A percentile compares a stretch with the other conserved stretches of the same genome.
phyloP scores from a whole-genome alignment of 2,329 filamentous ascomycete genomes.

The Neocatenulostroma microsporum region DNA sequence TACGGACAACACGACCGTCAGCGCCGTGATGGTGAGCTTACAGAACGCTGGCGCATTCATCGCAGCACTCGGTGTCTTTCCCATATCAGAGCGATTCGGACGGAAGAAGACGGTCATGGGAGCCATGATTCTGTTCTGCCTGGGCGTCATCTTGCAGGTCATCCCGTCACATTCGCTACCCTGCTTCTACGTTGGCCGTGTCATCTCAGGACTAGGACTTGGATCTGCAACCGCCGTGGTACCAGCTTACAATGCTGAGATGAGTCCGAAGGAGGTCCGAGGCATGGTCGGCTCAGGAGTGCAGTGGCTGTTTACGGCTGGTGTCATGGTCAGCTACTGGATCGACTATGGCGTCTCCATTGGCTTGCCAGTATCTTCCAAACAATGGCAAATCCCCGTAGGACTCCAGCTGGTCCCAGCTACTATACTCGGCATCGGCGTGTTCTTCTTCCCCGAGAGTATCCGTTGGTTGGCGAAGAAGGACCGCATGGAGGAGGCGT shows the following conservation, averaged over 20 bases:
- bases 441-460: slow-evolving; percentile 44
- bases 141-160: slow-evolving; percentile 39
- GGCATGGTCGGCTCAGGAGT: slow-evolving; percentile 45
- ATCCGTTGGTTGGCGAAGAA: slow-evolving; percentile 45
- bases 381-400: slow-evolving; percentile 51
- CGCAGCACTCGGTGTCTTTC: slow-evolving; percentile 44
- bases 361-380: slow-evolving; percentile 26
- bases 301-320: slow-evolving; percentile 45
- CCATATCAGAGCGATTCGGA: slow-evolving; percentile 40
- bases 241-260: slow-evolving; percentile 36
- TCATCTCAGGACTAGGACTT: slow-evolving; percentile 43
- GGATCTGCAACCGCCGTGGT: slow-evolving; percentile 40
- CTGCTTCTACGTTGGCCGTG: slow-evolving; percentile 38
- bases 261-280: slow-evolving; percentile 39
- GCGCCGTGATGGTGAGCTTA: slow-evolving; percentile 39
- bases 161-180: slow-evolving; percentile 38
- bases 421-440: slow-evolving; percentile 41
- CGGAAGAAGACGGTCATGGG: slow-evolving; percentile 38
- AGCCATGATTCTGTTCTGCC: slow-evolving; percentile 35
- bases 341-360: slow-evolving; percentile 43
- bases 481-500: slow-evolving; percentile 40
- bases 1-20: slow-evolving; percentile 18
- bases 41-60: slow-evolving; percentile 48
- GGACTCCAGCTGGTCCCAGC: slow-evolving; percentile 46
- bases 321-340: slow-evolving; percentile 38